A percentile compares a stretch with the other conserved stretches of the same genome.
Conservation (phyloP, 2,329 filamentous ascomycete species). For the Fusarium praegraminearum region DNA sequence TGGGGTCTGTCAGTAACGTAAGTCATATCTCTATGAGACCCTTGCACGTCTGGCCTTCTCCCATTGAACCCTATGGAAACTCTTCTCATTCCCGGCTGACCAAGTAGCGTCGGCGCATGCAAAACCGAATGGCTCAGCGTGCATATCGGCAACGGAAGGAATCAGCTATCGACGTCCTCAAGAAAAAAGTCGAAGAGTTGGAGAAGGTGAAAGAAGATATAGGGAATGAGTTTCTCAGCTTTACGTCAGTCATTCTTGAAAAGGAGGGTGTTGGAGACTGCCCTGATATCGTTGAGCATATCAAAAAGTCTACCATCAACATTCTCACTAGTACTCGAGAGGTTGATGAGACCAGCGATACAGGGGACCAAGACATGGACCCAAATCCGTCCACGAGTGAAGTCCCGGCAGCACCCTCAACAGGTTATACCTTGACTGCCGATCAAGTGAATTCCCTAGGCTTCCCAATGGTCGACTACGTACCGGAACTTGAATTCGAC, state of each 20-base stretch:
- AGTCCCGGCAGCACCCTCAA: fast-evolving
- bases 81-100: neutral
- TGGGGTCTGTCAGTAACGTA: constrained; percentile 8
- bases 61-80: fast-evolving
- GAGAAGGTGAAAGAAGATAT: constrained; percentile 1
- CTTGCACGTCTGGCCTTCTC: neutral
- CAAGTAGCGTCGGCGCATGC: constrained; percentile 5
- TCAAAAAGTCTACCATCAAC: constrained; percentile 5
- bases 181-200: constrained; percentile 1
- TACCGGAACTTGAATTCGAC: neutral
- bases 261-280: neutral
- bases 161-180: constrained; percentile 12
- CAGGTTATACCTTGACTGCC: fast-evolving
- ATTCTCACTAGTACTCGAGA: constrained; percentile 2
- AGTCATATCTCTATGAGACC: neutral
- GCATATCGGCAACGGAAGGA: constrained; percentile 23
- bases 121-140: constrained; percentile 22
- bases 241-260: constrained; percentile 4
- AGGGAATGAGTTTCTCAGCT: constrained; percentile 4
- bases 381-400: fast-evolving
- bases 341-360: neutral
- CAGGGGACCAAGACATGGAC: neutral
- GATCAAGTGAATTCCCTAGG: neutral
- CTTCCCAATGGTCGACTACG: neutral
- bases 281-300: constrained; percentile 10